phyloP scores from a whole-genome alignment of 345 rosid species.

The Citrus mangshanensis region DNA sequence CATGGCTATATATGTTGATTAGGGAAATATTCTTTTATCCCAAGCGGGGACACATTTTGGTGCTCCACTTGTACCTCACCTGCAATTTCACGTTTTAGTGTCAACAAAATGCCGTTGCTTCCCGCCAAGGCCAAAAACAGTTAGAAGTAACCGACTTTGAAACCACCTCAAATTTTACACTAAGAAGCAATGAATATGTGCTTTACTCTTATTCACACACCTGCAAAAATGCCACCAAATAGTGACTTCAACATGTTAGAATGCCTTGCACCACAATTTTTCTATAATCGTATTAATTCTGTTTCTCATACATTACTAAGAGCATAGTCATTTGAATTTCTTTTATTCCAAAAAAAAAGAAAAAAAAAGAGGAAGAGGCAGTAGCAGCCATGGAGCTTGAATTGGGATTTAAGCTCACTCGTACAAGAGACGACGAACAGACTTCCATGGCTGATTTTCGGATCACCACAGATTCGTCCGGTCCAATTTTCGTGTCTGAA shows the following conservation, averaged over 20 bases:
- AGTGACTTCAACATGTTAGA: not conserved
- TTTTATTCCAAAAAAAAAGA: too few species aligned
- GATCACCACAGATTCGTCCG: constrained; percentile 45
- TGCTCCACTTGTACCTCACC: constrained; percentile 5
- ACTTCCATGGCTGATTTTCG: constrained; percentile 48
- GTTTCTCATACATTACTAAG: not conserved
- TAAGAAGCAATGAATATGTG: constrained; percentile 61
- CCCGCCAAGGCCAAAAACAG: constrained; percentile 5
- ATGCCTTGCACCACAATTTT: not conserved
- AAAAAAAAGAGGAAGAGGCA: not conserved
- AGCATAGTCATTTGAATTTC: not conserved
- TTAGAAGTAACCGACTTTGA: constrained; percentile 11
- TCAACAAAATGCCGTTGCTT: constrained; percentile 15
- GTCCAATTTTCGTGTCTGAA: constrained; percentile 56
- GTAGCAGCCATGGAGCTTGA: constrained; percentile 63
- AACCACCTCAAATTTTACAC: not conserved
- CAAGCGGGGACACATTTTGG: constrained; percentile 13
- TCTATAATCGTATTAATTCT: not conserved
- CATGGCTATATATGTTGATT: too few species aligned
- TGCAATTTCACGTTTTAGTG: not conserved
- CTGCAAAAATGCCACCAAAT: not conserved
- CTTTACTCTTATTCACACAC: constrained; percentile 29
- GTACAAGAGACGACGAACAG: constrained; percentile 58
- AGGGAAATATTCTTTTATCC: not conserved
- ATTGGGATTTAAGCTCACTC: constrained; percentile 72